phyloP scores from a whole-genome alignment of 345 rosid genomes.

The Eutrema heterophyllum region DNA sequence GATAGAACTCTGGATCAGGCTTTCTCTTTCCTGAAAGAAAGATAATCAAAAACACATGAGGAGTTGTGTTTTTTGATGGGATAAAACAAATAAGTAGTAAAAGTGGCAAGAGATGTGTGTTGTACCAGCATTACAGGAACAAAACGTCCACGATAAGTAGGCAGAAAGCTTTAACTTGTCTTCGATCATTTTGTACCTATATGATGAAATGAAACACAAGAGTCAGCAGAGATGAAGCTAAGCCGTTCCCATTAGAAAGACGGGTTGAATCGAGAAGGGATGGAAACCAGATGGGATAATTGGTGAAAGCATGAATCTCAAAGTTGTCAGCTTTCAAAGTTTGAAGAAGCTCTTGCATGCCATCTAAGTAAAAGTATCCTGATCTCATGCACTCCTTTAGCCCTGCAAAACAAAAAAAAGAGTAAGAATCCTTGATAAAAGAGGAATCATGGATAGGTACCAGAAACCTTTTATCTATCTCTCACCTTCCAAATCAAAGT shows the following conservation, averaged over 20 bases:
- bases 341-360: slow-evolving; percentile 64
- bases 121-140: slow-evolving; percentile 68
- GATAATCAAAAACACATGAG: slow-evolving; percentile 2
- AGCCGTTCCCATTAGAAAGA: no score
- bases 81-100: not conserved
- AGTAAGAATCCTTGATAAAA: no score
- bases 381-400: slow-evolving; percentile 65
- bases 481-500: slow-evolving; percentile 82
- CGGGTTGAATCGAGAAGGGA: not conserved
- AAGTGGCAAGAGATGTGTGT: slow-evolving; percentile 12
- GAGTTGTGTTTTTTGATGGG: not conserved
- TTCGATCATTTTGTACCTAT: slow-evolving; percentile 73
- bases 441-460: not conserved
- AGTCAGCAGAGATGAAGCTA: not conserved
- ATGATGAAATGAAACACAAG: not conserved
- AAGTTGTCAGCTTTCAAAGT: slow-evolving; percentile 46
- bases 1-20: slow-evolving; percentile 73
- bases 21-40: slow-evolving; percentile 72
- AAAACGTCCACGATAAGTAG: slow-evolving; percentile 88
- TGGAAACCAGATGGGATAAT: slow-evolving; percentile 75
- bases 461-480: not conserved
- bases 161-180: slow-evolving; percentile 68
- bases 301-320: slow-evolving; percentile 93
- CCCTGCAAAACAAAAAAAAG: slow-evolving; percentile 58
- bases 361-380: slow-evolving; percentile 75